Conservation (phyloP, 306 rosid species). For the Crotalaria pallida region DNA sequence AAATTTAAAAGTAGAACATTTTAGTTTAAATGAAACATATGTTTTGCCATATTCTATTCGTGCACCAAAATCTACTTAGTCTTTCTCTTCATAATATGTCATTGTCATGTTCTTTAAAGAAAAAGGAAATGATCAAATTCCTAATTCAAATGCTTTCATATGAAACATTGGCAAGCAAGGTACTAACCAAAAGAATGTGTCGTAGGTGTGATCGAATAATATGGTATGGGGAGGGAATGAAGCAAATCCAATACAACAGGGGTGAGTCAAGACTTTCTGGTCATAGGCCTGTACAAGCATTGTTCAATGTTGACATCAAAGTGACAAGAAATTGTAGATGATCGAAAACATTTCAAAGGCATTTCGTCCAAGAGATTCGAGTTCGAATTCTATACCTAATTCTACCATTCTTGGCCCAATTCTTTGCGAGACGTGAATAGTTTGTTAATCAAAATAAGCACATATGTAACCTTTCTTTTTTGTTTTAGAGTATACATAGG, state of each 20-base stretch:
- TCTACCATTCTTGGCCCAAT: conserved; percentile 6
- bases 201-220: conserved; percentile 55
- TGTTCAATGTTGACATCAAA: conserved; percentile 35
- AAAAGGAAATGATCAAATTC: not conserved
- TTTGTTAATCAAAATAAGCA: conserved; percentile 3
- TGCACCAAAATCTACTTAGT: not conserved
- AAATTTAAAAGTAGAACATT: too few species aligned
- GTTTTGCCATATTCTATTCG: too few species aligned
- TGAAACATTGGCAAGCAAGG: not conserved
- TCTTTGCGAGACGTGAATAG: conserved; percentile 21
- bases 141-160: conserved; percentile 8
- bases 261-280: conserved; percentile 44
- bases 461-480: not conserved
- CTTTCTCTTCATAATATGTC: not conserved
- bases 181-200: conserved; percentile 1
- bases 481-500: conserved; percentile 7
- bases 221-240: conserved; percentile 52
- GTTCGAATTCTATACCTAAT: conserved; percentile 38
- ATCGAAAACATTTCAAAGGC: not conserved
- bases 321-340: conserved; percentile 2
- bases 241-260: conserved; percentile 40
- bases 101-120: not conserved
- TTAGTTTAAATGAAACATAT: too few species aligned
- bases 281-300: conserved; percentile 47
- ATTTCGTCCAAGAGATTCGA: conserved; percentile 32